phyloP scores from a whole-genome alignment of 176 grass and related monocot species.

The Pontederia crassipes region DNA sequence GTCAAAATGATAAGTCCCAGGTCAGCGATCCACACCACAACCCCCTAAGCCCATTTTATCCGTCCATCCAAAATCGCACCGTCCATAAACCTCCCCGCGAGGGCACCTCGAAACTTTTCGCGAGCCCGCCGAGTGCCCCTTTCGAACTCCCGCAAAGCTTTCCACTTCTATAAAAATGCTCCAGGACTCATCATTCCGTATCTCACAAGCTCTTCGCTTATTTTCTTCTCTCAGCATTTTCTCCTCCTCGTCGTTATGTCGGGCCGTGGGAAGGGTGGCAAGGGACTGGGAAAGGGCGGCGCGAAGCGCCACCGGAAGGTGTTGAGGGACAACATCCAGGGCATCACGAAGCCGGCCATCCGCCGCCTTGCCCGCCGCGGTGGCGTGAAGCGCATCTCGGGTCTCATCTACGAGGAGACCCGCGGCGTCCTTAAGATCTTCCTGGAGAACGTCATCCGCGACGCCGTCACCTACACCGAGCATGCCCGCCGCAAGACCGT shows the following conservation, averaged over 20 bases:
- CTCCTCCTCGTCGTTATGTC: background rate
- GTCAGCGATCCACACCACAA: no score
- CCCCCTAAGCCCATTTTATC: no score
- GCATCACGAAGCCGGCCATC: constrained; percentile 6
- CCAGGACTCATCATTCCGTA: no score
- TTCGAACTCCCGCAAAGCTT: no score
- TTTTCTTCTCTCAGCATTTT: no score
- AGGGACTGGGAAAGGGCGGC: constrained; percentile 1
- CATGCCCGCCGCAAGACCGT: constrained; percentile 28
- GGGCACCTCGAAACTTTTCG: no score
- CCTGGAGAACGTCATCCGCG: constrained; percentile 31
- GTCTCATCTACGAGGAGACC: constrained; percentile 17
- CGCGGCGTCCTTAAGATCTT: constrained; percentile 26
- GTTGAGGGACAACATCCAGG: constrained; percentile 5
- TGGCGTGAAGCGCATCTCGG: constrained; percentile 2
- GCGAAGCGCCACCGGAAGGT: constrained; percentile 8
- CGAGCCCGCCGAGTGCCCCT: no score
- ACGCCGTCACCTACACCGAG: constrained; percentile 31
- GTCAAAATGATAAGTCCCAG: no score
- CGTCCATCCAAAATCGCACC: no score
- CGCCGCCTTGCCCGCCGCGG: background rate
- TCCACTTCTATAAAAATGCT: no score
- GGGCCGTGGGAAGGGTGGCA: constrained; percentile 1
- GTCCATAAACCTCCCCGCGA: no score
- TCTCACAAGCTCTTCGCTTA: no score